Evolutionary conservation across 371 early-diverging fungal species (phyloP), one percentile per base, ranked within the genome.

Genomic region (Apophysomyces variabilis): DNA sequence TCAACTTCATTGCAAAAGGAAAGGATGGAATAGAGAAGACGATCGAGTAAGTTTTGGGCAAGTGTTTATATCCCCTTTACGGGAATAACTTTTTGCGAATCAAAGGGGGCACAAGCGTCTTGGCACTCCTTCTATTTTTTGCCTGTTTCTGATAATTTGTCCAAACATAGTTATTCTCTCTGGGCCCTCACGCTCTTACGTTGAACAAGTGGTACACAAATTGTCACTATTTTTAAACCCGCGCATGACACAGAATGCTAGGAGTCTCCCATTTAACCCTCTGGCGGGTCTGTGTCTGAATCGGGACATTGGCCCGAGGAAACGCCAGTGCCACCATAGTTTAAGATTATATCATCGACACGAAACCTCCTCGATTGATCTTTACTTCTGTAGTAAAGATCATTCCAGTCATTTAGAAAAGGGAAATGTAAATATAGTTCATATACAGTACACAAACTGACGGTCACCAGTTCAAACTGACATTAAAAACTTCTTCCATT

Each of bases 101-200:
- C 1, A 18, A 50, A 50, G 54, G 54, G 54, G 54, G 18, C 54
- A 50, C 54, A 50, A 50, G 54, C 54, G 1, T 50, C 54, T 50
- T 50, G 54, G 54, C 54, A 50, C 54, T 50, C 54, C 21, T 50
- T 50, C 54, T 21, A 50, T 50, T 21, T 50, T 50, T 50, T 50
- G 54, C 54, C 54, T 50, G 54, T 50, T 50, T 50, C 54, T 50
- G 54, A 50, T 50, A 50, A 50, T 50, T 50, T 50, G 54, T 50
- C 54, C 21, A 50, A 50, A 21, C 21, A 50, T 50, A 50, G 54
- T 21, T 21, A 50, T 50, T 50, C 21, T 21, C 54, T 50, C 54
- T n/a, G 54, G 54, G 54, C 54, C 54, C 54, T 21, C 21, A 47
- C 54, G 54, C 54, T 21, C 21, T 1, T 9, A 50, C 54, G 54